Conservation (phyloP, 805 yeast species). For the Metschnikowia proteae region DNA sequence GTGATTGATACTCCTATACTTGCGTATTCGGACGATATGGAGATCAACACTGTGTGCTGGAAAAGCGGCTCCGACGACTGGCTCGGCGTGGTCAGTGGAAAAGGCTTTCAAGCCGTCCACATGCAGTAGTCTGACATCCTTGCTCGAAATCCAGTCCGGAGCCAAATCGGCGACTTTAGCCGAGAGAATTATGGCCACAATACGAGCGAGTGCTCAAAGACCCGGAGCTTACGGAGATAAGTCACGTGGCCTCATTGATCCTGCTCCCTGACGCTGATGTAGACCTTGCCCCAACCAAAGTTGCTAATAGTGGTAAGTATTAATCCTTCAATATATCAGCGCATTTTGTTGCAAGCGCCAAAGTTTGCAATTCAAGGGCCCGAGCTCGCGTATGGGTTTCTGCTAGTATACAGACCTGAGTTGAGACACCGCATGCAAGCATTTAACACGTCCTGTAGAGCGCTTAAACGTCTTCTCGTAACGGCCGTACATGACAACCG, state of each 20-base stretch:
- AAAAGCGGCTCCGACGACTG: constrained; percentile 62
- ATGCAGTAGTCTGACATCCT: not conserved
- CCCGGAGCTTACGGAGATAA: not conserved
- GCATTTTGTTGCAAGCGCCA: too few species aligned
- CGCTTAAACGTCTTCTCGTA: not conserved
- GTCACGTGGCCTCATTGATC: too few species aligned
- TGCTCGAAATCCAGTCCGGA: too few species aligned
- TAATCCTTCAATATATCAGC: too few species aligned
- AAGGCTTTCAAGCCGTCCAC: constrained; percentile 63
- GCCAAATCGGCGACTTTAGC: not conserved
- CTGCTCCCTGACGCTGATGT: too few species aligned
- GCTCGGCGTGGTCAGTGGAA: constrained; percentile 73
- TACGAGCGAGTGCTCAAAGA: not conserved
- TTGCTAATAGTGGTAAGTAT: too few species aligned
- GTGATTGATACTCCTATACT: constrained; percentile 36
- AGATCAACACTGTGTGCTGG: constrained; percentile 79
- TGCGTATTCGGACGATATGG: constrained; percentile 61
- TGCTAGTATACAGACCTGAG: not conserved
- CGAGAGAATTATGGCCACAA: not conserved
- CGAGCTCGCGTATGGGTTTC: not conserved
- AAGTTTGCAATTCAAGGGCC: too few species aligned
- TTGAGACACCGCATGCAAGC: not conserved
- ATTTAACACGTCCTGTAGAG: not conserved
- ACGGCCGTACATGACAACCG: not conserved
- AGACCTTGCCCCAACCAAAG: too few species aligned